Base-by-base conservation (phyloP, 805 yeast species). In the Saturnispora sekii region DNA sequence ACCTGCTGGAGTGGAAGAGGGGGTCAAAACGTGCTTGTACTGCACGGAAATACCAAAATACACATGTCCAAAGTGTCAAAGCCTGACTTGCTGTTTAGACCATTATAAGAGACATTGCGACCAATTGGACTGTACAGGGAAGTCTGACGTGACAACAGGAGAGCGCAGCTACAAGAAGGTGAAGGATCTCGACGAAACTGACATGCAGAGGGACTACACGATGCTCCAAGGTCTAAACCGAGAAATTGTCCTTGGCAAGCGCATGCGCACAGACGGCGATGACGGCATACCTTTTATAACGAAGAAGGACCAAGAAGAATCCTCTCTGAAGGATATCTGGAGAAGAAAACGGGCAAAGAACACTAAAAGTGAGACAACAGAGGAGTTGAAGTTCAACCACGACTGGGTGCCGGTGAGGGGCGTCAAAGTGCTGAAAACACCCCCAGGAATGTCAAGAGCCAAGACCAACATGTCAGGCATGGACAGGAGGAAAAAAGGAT, bases 201-300 rank as follows among this genome's bases (percentile, higher is more conserved):
- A 78, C 38, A 74, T 88, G 6, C 87, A 88, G 56, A 64, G 97
- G 49, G 97, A 89, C 59, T 89, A 87, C 60, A 82, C 85, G 57
- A 85, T 84, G 56, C 62, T 89, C 30, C 67, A 75, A 46, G 67
- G 66, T 16, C 53, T 88, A 44, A 80, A 79, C 40, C 64, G 97
- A 37, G 61, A 70, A 2, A 66, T 87, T 11, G 69, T 70, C n/a
- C 59, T 84, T 12, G 74, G 78, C 7, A 79, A 76, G 53, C 32
- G 61, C 60, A 0, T 90, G 33, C 32, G 46, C 28, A 26, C 18
- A 8, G 46, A 43, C 15, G 46, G 46, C n/a, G 46, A 43, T 17
- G 41, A 37, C 9, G 46, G 46, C 10, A 32, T 43, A n/a, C 45
- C 45, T 10, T 30, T 43, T 32, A 43, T 36, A 6, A 17, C 41